phyloP scores from a whole-genome alignment of 352 stramenopile species.

The Phytophthora europaea region DNA sequence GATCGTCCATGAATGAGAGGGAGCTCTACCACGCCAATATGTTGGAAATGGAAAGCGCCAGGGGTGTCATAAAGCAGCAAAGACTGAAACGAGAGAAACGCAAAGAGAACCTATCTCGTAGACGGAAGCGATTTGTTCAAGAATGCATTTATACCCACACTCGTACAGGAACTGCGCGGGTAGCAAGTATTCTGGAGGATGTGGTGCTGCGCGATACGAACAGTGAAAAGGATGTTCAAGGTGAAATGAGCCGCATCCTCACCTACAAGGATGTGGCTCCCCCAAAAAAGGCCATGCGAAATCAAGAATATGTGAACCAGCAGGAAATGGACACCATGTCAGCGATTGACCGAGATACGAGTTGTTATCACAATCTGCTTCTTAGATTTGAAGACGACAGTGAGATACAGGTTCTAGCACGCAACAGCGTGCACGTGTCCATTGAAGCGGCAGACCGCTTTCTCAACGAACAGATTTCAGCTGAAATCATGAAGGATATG shows the following conservation, averaged over 20 bases:
- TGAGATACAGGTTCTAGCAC: slow-evolving; percentile 54
- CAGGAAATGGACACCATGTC: slow-evolving; percentile 51
- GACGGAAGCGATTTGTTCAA: slow-evolving; percentile 74
- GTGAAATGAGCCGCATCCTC: slow-evolving; percentile 60
- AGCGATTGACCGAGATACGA: slow-evolving; percentile 64
- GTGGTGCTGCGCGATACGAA: slow-evolving; percentile 61
- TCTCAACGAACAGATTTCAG: slow-evolving; percentile 55
- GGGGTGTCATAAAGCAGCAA: slow-evolving; percentile 58
- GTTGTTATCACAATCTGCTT: slow-evolving; percentile 61
- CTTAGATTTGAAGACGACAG: slow-evolving; percentile 74
- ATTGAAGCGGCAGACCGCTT: slow-evolving; percentile 47
- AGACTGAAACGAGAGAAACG: slow-evolving; percentile 59
- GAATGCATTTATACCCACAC: slow-evolving; percentile 53
- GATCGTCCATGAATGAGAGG: slow-evolving; percentile 35
- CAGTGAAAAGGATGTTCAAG: slow-evolving; percentile 49
- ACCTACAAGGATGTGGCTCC: slow-evolving; percentile 74
- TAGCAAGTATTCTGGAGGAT: slow-evolving; percentile 49
- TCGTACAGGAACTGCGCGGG: slow-evolving; percentile 33
- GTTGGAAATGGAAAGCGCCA: slow-evolving; percentile 35
- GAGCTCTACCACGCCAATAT: slow-evolving; percentile 38
- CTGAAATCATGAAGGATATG: slow-evolving; percentile 53
- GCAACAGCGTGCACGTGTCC: slow-evolving; percentile 43
- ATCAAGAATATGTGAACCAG: slow-evolving; percentile 62
- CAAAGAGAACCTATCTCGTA: slow-evolving; percentile 57
- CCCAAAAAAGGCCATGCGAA: slow-evolving; percentile 66